Conservation (phyloP, 352 stramenopile genomes). For the Elongisporangium senticosum region DNA sequence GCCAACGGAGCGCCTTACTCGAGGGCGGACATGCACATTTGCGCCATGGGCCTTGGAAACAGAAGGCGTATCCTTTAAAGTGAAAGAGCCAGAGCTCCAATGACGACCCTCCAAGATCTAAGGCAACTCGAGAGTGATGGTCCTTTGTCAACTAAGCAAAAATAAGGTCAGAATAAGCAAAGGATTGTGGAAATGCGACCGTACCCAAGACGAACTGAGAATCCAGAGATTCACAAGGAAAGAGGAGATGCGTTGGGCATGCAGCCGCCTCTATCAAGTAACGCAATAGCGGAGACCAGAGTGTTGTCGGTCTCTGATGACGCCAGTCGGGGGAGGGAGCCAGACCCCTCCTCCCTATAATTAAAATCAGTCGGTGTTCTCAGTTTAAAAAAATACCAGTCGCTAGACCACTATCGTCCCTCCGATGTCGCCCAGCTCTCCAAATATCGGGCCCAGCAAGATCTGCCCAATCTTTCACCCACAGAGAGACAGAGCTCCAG, state of each 20-base stretch:
- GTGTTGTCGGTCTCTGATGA: not conserved
- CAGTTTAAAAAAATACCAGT: too few relatives aligned
- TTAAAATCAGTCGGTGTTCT: not conserved
- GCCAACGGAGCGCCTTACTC: not conserved
- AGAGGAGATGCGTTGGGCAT: too few relatives aligned
- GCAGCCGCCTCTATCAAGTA: not conserved
- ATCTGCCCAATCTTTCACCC: not conserved
- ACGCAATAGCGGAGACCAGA: not conserved
- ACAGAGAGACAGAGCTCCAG: not conserved
- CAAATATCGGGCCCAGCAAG: not conserved
- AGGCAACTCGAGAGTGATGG: not conserved
- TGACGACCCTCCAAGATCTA: not conserved
- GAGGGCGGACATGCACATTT: not conserved
- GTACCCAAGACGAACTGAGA: too few relatives aligned
- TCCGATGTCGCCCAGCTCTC: not conserved
- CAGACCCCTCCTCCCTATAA: too few relatives aligned
- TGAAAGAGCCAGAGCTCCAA: not conserved
- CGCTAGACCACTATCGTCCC: not conserved
- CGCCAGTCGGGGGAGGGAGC: not conserved
- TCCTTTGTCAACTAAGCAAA: not conserved
- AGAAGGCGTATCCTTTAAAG: not conserved
- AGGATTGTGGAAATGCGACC: not conserved
- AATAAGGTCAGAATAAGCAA: not conserved
- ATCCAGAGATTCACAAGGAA: too few relatives aligned
- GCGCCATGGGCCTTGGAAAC: not conserved